These are phyloP conservation scores for Raphanus sativus DNA, from an alignment of 345 rosid species.

Conservation along the genomic window DNA sequence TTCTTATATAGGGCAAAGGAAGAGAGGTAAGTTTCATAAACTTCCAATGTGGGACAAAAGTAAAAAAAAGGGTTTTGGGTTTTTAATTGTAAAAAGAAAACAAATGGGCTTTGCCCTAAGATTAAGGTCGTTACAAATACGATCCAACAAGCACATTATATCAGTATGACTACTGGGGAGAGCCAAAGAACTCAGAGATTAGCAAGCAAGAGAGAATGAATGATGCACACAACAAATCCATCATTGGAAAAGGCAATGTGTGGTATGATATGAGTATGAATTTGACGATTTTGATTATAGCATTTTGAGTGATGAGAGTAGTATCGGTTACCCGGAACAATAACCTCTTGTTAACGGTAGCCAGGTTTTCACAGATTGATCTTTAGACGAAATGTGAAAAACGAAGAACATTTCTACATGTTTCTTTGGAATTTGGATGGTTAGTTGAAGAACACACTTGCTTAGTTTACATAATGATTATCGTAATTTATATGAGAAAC, in stretches of 20 bases:
- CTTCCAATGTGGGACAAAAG: too few species aligned
- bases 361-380: conserved; percentile 52
- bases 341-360: conserved; percentile 80
- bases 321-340: conserved; percentile 46
- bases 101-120: too few species aligned
- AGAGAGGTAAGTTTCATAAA: too few species aligned
- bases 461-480: conserved; percentile 5
- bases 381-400: conserved; percentile 44
- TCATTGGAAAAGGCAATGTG: conserved; percentile 74
- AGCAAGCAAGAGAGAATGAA: conserved; percentile 70
- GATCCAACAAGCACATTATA: conserved; percentile 80
- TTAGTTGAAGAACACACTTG: not conserved
- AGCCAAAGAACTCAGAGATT: conserved; percentile 85
- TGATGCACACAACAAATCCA: conserved; percentile 76
- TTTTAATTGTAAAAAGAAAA: too few species aligned
- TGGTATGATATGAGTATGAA: conserved; percentile 69
- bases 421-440: not conserved
- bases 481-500: not conserved
- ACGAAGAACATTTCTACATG: not conserved
- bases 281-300: conserved; percentile 71
- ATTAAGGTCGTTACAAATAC: conserved; percentile 33
- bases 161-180: conserved; percentile 93
- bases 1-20: too few species aligned
- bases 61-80: too few species aligned
- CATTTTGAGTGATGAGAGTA: conserved; percentile 54